phyloP scores from a whole-genome alignment of 805 yeast genomes.

The Ogataea nitratoaversa region DNA sequence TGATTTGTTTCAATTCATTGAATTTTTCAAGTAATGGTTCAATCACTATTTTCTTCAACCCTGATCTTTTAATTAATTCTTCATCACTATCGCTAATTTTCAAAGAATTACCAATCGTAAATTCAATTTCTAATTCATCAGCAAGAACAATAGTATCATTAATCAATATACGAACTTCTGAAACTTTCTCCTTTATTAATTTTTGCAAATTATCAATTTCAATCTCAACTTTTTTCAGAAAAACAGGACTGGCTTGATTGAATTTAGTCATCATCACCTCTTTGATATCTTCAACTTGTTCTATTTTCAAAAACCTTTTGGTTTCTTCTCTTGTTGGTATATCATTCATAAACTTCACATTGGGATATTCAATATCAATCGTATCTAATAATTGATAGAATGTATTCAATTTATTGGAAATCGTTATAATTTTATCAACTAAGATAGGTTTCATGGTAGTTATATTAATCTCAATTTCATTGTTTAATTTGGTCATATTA shows the following conservation, averaged over 20 bases:
- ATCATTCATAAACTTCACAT: constrained; percentile 11
- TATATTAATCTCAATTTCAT: constrained; percentile 21
- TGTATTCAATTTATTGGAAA: constrained; percentile 19
- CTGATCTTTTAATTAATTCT: constrained; percentile 19
- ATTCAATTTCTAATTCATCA: constrained; percentile 11
- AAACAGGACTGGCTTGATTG: constrained; percentile 21
- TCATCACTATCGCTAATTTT: constrained; percentile 10
- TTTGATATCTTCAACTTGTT: constrained; percentile 24
- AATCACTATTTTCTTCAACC: constrained; percentile 16
- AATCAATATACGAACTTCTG: constrained; percentile 15
- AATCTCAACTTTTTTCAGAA: constrained; percentile 22
- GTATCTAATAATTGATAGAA: constrained; percentile 22
- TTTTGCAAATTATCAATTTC: constrained; percentile 27
- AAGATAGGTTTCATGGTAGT: constrained; percentile 23
- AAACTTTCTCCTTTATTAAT: constrained; percentile 18
- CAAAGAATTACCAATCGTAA: neutral
- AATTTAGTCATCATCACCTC: constrained; percentile 25
- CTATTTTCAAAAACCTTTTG: constrained; percentile 8
- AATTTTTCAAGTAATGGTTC: constrained; percentile 12
- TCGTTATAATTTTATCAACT: constrained; percentile 18
- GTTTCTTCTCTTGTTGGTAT: constrained; percentile 27
- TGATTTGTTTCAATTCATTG: constrained; percentile 26
- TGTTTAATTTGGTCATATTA: constrained; percentile 20
- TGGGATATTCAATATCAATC: constrained; percentile 16
- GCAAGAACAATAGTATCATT: constrained; percentile 4